Percentiles rank a stretch among this genome's conserved stretches.
These are phyloP conservation scores for Sporothrix euskadiensis DNA, from an alignment of 2,329 filamentous ascomycete species.

Conservation along the genomic window DNA sequence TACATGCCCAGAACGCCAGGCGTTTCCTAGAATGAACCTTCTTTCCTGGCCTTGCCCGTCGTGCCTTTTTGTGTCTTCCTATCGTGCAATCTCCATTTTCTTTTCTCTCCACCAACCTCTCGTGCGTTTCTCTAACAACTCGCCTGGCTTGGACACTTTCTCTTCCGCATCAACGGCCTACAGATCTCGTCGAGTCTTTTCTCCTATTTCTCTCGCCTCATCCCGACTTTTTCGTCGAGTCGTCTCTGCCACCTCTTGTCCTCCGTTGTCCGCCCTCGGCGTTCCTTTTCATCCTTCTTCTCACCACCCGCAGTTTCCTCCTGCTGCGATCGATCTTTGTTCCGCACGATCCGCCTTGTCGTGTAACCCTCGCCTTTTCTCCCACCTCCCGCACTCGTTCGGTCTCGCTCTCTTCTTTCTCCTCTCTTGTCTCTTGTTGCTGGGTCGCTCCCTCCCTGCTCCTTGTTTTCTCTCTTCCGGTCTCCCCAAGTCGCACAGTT, in stretches of 20 bases:
- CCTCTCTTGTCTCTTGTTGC: neutral
- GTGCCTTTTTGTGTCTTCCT: neutral
- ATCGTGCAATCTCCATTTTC: neutral
- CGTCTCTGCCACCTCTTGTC: neutral
- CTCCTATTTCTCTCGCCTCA: neutral
- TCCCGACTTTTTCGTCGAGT: neutral
- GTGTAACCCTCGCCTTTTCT: constrained; percentile 7
- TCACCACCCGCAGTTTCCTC: neutral
- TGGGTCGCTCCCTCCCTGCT: neutral
- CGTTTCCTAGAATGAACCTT: constrained; percentile 2
- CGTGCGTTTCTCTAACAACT: neutral
- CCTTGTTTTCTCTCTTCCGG: neutral
- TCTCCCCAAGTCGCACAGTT: constrained; percentile 1
- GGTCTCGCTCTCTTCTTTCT: neutral
- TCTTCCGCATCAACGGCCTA: neutral
- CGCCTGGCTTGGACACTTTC: neutral
- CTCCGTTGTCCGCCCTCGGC: neutral
- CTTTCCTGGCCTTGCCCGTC: neutral
- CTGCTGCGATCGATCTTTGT: constrained; percentile 10
- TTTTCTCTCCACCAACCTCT: neutral
- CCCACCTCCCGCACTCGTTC: neutral
- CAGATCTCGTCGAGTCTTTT: neutral
- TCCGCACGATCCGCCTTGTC: constrained; percentile 16
- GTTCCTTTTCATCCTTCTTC: neutral
- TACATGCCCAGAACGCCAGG: neutral